Percentiles rank a stretch among this genome's conserved stretches.
Conservation (phyloP, 495 filamentous ascomycete species). For the Aspergillus asperescens region DNA sequence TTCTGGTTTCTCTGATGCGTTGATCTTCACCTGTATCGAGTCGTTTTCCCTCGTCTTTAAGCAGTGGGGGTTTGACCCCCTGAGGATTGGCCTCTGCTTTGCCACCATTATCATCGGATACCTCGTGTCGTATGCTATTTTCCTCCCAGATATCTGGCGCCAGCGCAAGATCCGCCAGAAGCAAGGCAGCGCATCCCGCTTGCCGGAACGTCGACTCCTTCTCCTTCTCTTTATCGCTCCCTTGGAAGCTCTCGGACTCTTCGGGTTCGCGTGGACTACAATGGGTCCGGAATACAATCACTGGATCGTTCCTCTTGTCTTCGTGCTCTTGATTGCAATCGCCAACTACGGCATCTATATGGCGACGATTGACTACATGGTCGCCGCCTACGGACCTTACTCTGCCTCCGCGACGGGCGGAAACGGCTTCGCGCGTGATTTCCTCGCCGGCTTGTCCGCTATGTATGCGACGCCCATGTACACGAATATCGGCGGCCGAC, state of each 20-base stretch:
- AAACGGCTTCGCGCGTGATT: conserved; percentile 51
- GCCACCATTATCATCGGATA: conserved; percentile 62
- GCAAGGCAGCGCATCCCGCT: conserved; percentile 45
- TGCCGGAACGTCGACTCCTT: conserved; percentile 54
- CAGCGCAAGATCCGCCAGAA: conserved; percentile 43
- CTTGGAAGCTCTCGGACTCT: conserved; percentile 60
- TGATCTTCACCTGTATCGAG: conserved; percentile 76
- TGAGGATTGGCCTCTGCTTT: conserved; percentile 57
- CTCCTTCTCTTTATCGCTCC: conserved; percentile 58
- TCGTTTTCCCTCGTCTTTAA: conserved; percentile 59
- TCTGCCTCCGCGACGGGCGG: conserved; percentile 74
- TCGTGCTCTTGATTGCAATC: conserved; percentile 57
- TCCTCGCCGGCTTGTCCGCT: conserved; percentile 42
- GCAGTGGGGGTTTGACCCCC: conserved; percentile 56
- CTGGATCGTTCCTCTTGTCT: conserved; percentile 59
- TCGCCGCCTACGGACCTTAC: conserved; percentile 73
- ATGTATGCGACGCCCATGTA: conserved; percentile 45
- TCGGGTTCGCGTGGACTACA: conserved; percentile 64
- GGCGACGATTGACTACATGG: conserved; percentile 83
- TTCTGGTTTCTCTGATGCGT: conserved; percentile 71
- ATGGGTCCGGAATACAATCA: conserved; percentile 55
- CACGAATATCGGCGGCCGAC: conserved; percentile 27
- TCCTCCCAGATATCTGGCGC: conserved; percentile 57
- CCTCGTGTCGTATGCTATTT: conserved; percentile 56
- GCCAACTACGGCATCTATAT: conserved; percentile 71